Conservation (phyloP, 1,284 basidiomycete genomes). For the Trichosporon sp. region DNA sequence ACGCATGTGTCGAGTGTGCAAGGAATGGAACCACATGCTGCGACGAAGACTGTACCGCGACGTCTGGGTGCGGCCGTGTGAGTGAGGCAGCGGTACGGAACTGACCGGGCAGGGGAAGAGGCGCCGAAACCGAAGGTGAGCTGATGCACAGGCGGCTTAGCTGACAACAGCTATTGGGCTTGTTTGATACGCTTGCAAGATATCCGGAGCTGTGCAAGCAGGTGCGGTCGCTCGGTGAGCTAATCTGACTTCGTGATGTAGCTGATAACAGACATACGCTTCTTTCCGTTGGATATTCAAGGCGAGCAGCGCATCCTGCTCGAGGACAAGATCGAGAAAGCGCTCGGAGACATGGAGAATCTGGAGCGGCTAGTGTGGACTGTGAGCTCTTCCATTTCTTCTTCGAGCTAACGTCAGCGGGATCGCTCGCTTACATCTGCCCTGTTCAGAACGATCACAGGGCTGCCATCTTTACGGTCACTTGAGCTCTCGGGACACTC, state of each 20-base stretch:
- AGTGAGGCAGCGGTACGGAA: slow-evolving; percentile 9
- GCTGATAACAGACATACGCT: slow-evolving; percentile 34
- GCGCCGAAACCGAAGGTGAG: slow-evolving; percentile 23
- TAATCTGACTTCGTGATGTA: too few relatives aligned
- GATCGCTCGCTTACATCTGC: slow-evolving; percentile 37
- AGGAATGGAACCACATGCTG: slow-evolving; percentile 26
- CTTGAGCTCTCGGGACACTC: slow-evolving; percentile 46
- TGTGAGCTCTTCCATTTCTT: slow-evolving; percentile 19
- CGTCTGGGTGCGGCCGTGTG: slow-evolving; percentile 46
- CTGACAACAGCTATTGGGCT: slow-evolving; percentile 30
- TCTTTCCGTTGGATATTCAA: slow-evolving; percentile 39
- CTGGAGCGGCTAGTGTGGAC: slow-evolving; percentile 44
- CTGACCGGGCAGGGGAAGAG: slow-evolving; percentile 34
- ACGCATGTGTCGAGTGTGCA: slow-evolving; percentile 28
- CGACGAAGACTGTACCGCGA: slow-evolving; percentile 36
- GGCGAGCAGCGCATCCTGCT: slow-evolving; percentile 32
- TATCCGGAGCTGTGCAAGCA: slow-evolving; percentile 30
- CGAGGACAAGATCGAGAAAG: slow-evolving; percentile 29
- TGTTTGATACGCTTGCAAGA: slow-evolving; percentile 35
- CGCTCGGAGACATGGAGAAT: slow-evolving; percentile 33
- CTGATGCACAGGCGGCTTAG: neutral
- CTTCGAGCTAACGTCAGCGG: slow-evolving; percentile 24
- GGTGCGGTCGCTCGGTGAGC: slow-evolving; percentile 36
- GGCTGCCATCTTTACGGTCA: slow-evolving; percentile 22
- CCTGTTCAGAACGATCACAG: slow-evolving; percentile 31